phyloP scores from a whole-genome alignment of 2,329 filamentous ascomycete species.

The Penicillium fuscoglaucum region DNA sequence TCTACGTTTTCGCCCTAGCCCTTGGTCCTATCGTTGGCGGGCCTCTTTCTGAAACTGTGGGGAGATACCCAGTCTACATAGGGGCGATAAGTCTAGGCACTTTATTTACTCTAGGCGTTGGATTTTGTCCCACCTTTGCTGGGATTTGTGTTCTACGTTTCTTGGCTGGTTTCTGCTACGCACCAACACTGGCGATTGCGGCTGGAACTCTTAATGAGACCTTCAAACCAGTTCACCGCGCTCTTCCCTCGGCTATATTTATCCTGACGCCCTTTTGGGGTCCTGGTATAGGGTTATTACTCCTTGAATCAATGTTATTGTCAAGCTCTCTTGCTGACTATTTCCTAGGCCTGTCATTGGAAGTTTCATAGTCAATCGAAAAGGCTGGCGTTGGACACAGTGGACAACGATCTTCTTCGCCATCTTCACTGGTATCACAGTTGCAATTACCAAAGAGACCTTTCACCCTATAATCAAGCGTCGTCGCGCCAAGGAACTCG shows the following conservation, averaged over 20 bases:
- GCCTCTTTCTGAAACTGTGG: conserved; percentile 26
- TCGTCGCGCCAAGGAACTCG: conserved; percentile 14
- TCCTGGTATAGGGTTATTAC: conserved; percentile 22
- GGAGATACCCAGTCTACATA: conserved; percentile 25
- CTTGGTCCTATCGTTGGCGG: conserved; percentile 26
- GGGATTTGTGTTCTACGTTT: conserved; percentile 18
- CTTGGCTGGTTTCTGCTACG: conserved; percentile 21
- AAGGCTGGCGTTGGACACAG: conserved; percentile 25
- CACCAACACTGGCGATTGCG: conserved; percentile 17
- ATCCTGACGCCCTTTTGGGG: conserved; percentile 26
- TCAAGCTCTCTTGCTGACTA: neutral
- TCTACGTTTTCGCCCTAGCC: conserved; percentile 20
- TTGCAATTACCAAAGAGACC: conserved; percentile 15
- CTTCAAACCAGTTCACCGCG: conserved; percentile 18
- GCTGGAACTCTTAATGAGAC: conserved; percentile 26
- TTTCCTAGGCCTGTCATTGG: conserved; percentile 27
- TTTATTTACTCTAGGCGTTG: conserved; percentile 20
- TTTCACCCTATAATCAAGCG: conserved; percentile 21
- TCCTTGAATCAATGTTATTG: no score
- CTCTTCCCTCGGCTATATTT: conserved; percentile 21
- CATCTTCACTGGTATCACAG: conserved; percentile 14
- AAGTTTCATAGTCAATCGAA: conserved; percentile 21
- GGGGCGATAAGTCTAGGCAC: conserved; percentile 14
- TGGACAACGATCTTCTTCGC: conserved; percentile 21
- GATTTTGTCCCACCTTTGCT: conserved; percentile 15